phyloP scores from a whole-genome alignment of 2,329 filamentous ascomycete genomes.

The Dactylellina sp. region DNA sequence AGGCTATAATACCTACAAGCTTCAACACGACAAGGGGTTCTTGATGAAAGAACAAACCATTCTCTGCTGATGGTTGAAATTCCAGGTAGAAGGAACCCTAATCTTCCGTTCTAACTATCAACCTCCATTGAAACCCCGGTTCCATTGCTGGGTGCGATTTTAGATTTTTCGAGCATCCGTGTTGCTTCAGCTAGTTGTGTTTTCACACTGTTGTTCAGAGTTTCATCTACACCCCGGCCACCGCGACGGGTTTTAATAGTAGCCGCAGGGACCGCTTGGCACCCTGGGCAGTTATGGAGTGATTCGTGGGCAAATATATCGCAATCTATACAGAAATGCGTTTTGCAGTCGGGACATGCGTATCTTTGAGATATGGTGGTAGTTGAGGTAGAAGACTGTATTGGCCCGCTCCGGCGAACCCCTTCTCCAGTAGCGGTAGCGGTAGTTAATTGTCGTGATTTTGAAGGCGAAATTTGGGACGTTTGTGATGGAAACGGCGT shows the following conservation, averaged over 20 bases:
- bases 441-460: slow-evolving; percentile 34
- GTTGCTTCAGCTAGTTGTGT: slow-evolving; percentile 51
- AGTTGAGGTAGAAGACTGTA: slow-evolving; percentile 10
- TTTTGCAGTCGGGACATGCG: slow-evolving; percentile 84
- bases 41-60: no score
- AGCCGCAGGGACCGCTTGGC: slow-evolving; percentile 66
- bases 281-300: slow-evolving; percentile 95
- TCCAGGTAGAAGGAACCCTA: no score
- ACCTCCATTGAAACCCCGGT: slow-evolving; percentile 57
- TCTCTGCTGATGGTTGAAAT: no score
- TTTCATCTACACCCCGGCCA: not conserved
- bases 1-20: not conserved
- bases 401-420: slow-evolving; percentile 61
- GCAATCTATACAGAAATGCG: slow-evolving; percentile 98
- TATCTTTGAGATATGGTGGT: slow-evolving; percentile 71
- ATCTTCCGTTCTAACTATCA: slow-evolving; percentile 40
- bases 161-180: slow-evolving; percentile 50
- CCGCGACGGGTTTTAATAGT: slow-evolving; percentile 16
- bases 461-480: slow-evolving; percentile 51
- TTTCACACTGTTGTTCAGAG: slow-evolving; percentile 24
- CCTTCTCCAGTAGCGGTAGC: not conserved
- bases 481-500: slow-evolving; percentile 72
- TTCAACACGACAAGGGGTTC: no score
- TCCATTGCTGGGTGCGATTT: slow-evolving; percentile 20
- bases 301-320: slow-evolving; percentile 95